Evolutionary conservation across 176 grass and related monocot species (phyloP), one percentile per base, ranked within the genome.

Genomic region (Guadua angustifolia): DNA sequence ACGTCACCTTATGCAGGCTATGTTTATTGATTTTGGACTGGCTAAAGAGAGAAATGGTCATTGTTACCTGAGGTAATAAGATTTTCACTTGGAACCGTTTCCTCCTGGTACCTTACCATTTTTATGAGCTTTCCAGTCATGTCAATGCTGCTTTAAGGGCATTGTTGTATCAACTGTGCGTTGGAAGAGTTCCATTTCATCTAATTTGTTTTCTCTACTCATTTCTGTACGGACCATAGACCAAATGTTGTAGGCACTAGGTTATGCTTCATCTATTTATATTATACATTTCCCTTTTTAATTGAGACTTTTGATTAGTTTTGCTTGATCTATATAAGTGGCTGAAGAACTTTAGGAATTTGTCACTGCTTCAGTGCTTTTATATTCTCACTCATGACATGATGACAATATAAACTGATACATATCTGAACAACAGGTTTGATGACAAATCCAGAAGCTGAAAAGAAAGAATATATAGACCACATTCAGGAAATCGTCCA

Each of bases 401-500:
- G 29, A 46, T 65, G 43, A 12, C 66, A 86, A 38, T 67, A 74
- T 53, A 39, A 6, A 43, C 36, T 47, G 19, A 79, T 50, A 1
- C 78, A 18, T 85, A 29, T 87, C 44, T 86, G 51, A 74, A 90
- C n/a, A 75, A 87, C 74, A 99, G 96, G 81, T 99, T 95, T 86
- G 96, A 99, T 84, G 96, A 99, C 63, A 99, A 95, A 99, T 77
- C 96, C 96, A 66, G 96, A 99, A 84, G 96, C 96, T 74, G 93
- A 99, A 79, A 99, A 99, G 83, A 82, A 83, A 88, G 96, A 99
- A 83, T 99, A 95, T 79, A 99, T 95, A 66, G 93, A 99, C 49
- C 93, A 99, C 79, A 99, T 95, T 65, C 88, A 94, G 83, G 93
- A 99, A 89, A 99, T 95, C 6, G 86, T 95, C 50, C 62, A 52